Base-by-base conservation (phyloP, 257 asterid genomes). In the Solanum arcanum region DNA sequence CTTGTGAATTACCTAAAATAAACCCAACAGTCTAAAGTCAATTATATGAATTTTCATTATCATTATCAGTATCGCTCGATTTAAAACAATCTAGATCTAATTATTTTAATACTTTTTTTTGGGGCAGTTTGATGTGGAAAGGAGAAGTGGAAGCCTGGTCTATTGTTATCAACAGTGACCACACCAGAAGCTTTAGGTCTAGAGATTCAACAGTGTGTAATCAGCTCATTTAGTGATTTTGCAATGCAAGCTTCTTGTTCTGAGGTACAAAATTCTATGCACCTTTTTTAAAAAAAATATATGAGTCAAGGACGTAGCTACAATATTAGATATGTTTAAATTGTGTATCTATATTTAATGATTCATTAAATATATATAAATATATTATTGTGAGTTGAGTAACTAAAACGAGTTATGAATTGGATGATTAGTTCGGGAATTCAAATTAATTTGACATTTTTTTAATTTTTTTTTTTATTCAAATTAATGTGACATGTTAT, bases 151-250 rank as follows among this genome's bases (percentile, higher is more conserved):
- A 95, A 93, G 88, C 92, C 94, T 9, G 98, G 98, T 27, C 89
- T 95, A 88, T 83, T 95, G 92, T 88, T 92, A 73, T 95, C 98
- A 81, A 95, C 98, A 15, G 91, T 94, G 90, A 94, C 93, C 46
- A 92, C 96, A 37, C 86, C 93, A 9, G 98, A 95, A 69, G 95
- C 96, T 46, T 87, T 94, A 59, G 98, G 97, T 86, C 91, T 94
- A 1, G 97, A 95, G 83, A 93, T 95, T 86, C 89, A 95, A 10
- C 98, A 95, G 6, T 93, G 97, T 87, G 98, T 93, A 59, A 89
- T 94, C 27, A 95, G 98, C 88, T 93, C 97, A 80, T 95, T 95
- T 39, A 92, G 91, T 89, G 98, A 94, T 84, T 94, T 95, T 86
- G 73, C 93, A 56, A 83, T 94, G 52, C 94, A 94, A 83, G 98